Evolutionary conservation across 129 eudicot species (phyloP).

Genomic region (Oenanthe sinensis): DNA sequence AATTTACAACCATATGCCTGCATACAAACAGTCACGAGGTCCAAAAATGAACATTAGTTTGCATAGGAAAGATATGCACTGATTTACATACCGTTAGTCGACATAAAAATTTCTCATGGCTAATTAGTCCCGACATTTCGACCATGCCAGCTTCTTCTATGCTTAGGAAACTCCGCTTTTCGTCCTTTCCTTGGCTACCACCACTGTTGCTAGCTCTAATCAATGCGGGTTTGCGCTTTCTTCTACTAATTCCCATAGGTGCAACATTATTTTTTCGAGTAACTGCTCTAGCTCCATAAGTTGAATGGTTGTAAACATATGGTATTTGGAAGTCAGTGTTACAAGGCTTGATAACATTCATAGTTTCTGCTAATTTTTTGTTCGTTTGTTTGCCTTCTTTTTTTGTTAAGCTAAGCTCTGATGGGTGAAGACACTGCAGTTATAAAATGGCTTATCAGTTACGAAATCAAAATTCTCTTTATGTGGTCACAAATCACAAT

Average conservation of each 20-base stretch:
- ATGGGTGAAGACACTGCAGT: background rate
- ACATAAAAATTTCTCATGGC: conserved; percentile 75
- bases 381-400: background rate
- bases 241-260: conserved; percentile 1
- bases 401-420: background rate
- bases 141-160: conserved; percentile 85
- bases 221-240: background rate
- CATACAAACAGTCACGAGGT: background rate
- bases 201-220: conserved; percentile 27
- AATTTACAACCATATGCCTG: background rate
- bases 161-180: conserved; percentile 52
- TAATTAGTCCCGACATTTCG: conserved; percentile 63
- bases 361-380: conserved; percentile 9
- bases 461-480: background rate
- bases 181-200: conserved; percentile 27
- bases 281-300: background rate
- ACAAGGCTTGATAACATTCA: conserved; percentile 30
- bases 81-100: conserved; percentile 55
- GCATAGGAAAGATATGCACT: background rate
- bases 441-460: background rate
- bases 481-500: conserved; percentile 13
- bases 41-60: background rate
- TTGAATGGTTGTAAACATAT: conserved; percentile 7
- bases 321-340: conserved; percentile 11
- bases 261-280: conserved; percentile 2